These are phyloP conservation scores for Trichomonas gallinae DNA, from an alignment of 208 protist species.

Conservation along the genomic window DNA sequence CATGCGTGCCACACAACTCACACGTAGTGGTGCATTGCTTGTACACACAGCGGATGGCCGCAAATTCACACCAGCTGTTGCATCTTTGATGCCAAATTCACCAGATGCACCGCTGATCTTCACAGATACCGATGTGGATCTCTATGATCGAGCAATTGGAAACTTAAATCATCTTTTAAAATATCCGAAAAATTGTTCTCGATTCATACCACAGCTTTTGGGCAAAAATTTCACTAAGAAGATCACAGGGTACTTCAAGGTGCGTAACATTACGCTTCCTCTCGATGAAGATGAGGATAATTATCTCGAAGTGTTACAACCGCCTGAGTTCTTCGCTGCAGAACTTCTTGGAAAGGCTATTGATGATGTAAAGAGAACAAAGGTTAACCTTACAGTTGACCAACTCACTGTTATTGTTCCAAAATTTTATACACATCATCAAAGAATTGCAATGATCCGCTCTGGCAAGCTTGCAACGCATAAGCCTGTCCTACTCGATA, in stretches of 20 bases:
- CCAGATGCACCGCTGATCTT: neutral
- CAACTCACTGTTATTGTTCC: neutral
- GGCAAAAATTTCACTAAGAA: neutral
- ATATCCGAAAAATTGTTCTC: neutral
- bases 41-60: neutral
- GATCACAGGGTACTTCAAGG: neutral
- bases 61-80: neutral
- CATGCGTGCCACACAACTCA: neutral
- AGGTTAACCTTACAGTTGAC: neutral
- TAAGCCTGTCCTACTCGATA: neutral
- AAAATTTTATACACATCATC: neutral
- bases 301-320: neutral
- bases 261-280: neutral
- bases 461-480: neutral
- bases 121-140: neutral
- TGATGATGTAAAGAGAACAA: neutral
- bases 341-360: neutral
- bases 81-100: neutral
- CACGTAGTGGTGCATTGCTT: neutral
- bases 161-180: neutral
- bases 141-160: neutral
- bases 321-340: neutral
- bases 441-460: neutral
- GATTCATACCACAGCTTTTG: neutral
- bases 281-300: slow-evolving; percentile 16